Base-by-base conservation (phyloP, 2,329 filamentous ascomycete genomes). In the Podosphaera leucotricha region DNA sequence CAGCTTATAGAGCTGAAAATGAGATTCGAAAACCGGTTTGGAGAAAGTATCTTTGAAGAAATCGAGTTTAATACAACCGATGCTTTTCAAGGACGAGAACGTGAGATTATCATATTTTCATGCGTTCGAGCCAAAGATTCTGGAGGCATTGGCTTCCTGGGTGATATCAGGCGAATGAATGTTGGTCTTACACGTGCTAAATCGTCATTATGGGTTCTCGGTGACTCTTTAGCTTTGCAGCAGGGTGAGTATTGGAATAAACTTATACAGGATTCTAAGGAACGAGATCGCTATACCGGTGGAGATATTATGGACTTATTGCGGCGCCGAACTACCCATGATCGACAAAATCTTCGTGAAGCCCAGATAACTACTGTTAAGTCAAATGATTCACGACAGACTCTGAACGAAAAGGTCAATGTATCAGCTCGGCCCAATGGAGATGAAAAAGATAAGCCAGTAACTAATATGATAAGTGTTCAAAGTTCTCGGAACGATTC, bases 61-160 rank as follows among this genome's bases (percentile, higher is more conserved):
- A 80, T 98, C 50, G 92, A 98, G 52, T 98, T 98, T 70, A 98
- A 98, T 60, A 98, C 90, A 0, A 98, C 90, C 0, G 90, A 98
- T 62, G 92, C 90, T 16, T 98, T 94, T 60, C 85, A 98, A 60
- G 90, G 90, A 49, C 77, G 92, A 52, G 90, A 98, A 61, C 90
- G 85, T 55, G 90, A 98, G 57, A 79, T 98, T 49, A 95, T 98
- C 60, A 95, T 98, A 50, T 98, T 98, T 65, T 95, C 90, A 36
- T 98, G 92, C 60, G 90, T 98, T 48, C 78, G 90, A 64, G 87
- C 90, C 19, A 87, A 80, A 24, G 74, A 82, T n/a, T 81, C 79
- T 6, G 80, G 81, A n/a, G 85, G 87, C 55, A 93, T 98, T 56
- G 90, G 90, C 68, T 98, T 98, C 73, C 79, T 98, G 71, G 81